Conservation (phyloP, 495 filamentous ascomycete genomes). For the Xylaria flabelliformis region DNA sequence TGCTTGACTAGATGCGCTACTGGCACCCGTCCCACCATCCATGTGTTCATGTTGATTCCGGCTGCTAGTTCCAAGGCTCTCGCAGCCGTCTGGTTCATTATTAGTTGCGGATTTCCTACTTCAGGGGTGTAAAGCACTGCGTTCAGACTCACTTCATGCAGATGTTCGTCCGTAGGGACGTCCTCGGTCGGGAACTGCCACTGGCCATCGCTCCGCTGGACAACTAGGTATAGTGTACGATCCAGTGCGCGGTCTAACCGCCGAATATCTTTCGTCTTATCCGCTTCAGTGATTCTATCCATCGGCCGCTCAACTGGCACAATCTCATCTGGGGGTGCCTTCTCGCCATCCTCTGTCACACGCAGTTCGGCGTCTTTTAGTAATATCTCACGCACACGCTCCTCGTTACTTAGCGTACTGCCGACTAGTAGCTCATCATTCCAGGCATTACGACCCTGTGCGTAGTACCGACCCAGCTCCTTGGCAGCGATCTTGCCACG, state of each 20-base stretch:
- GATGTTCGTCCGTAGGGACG: slow-evolving; percentile 70
- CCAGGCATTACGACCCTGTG: slow-evolving; percentile 78
- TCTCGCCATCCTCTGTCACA: slow-evolving; percentile 65
- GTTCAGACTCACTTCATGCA: slow-evolving; percentile 73
- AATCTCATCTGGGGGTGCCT: slow-evolving; percentile 65
- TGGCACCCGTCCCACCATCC: slow-evolving; percentile 91
- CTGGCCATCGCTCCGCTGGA: slow-evolving; percentile 67
- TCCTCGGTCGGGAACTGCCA: slow-evolving; percentile 82
- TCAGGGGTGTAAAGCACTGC: not conserved
- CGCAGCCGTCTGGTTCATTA: slow-evolving; percentile 70
- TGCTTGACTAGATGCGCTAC: slow-evolving; percentile 74
- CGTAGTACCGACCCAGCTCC: slow-evolving; percentile 86
- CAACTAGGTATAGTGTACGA: slow-evolving; percentile 84
- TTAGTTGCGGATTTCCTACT: slow-evolving; percentile 18
- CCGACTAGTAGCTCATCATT: slow-evolving; percentile 90
- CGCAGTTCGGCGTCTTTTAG: slow-evolving; percentile 78
- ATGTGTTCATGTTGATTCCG: slow-evolving; percentile 98
- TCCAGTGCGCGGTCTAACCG: slow-evolving; percentile 79
- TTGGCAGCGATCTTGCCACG: slow-evolving; percentile 72
- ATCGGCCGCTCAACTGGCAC: slow-evolving; percentile 75
- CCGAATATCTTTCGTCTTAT: slow-evolving; percentile 72
- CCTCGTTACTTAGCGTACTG: slow-evolving; percentile 63
- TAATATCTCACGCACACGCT: slow-evolving; percentile 60
- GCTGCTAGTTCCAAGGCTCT: slow-evolving; percentile 76
- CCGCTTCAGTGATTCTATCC: slow-evolving; percentile 78